These are phyloP conservation scores for Cordyceps tenuipes DNA, from an alignment of 2,329 filamentous ascomycete species.

Conservation along the genomic window DNA sequence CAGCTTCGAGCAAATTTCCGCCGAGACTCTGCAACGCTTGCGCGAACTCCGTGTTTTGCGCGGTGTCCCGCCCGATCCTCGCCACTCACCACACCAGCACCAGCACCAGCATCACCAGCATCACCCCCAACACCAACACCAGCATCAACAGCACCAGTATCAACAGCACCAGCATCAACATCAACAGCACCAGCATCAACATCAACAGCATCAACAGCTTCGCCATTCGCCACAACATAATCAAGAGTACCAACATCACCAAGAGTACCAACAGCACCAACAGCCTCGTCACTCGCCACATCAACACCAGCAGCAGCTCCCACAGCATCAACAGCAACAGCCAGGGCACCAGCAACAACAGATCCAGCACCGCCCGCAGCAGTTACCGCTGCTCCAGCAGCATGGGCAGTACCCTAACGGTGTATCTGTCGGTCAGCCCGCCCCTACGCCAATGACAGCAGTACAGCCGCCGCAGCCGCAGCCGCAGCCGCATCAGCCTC, in stretches of 20 bases:
- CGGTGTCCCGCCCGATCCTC: constrained; percentile 20
- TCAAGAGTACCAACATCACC: constrained; percentile 19
- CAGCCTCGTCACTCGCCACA: not conserved
- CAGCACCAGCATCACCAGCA: constrained; percentile 15
- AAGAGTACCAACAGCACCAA: constrained; percentile 17
- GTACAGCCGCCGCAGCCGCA: not conserved
- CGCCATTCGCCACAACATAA: constrained; percentile 22
- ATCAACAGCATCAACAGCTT: constrained; percentile 17
- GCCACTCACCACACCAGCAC: constrained; percentile 21
- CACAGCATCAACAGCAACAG: constrained; percentile 21
- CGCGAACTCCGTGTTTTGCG: constrained; percentile 27
- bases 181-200: constrained; percentile 17
- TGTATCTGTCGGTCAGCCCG: not conserved
- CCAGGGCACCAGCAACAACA: constrained; percentile 20
- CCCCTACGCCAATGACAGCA: not conserved
- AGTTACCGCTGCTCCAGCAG: constrained; percentile 11
- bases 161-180: constrained; percentile 20
- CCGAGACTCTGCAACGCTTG: constrained; percentile 35
- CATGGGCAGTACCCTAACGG: constrained; percentile 11
- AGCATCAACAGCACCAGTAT: not conserved
- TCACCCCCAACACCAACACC: constrained; percentile 21
- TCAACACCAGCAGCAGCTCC: not conserved
- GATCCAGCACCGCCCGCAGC: constrained; percentile 18
- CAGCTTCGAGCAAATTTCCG: constrained; percentile 44
- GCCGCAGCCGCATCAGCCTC: constrained; percentile 7